Conservation (phyloP, 2,329 filamentous ascomycete genomes). For the Dactylellina sp. region DNA sequence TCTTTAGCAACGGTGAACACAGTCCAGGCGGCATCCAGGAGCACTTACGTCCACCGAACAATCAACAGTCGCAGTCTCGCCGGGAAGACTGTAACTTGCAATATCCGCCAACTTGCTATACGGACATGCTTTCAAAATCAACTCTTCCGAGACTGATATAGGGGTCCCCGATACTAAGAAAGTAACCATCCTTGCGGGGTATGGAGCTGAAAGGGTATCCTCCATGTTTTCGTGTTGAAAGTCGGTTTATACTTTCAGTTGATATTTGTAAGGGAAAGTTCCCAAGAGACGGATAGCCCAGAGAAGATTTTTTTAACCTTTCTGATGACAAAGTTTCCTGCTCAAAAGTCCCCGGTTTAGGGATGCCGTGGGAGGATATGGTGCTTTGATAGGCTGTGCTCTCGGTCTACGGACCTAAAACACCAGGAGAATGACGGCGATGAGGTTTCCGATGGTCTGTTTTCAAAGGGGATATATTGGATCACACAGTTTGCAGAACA, state of each 20-base stretch:
- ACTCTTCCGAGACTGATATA: slow-evolving; percentile 55
- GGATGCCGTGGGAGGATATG: slow-evolving; percentile 8
- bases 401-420: neutral
- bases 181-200: slow-evolving; percentile 49
- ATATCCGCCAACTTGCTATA: slow-evolving; percentile 59
- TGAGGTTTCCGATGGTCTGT: slow-evolving; percentile 17
- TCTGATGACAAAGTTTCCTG: slow-evolving; percentile 3
- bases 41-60: slow-evolving; percentile 55
- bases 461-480: slow-evolving; percentile 13
- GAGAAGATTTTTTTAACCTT: slow-evolving; percentile 24
- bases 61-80: slow-evolving; percentile 57
- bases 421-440: slow-evolving; percentile 24
- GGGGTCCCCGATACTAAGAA: slow-evolving; percentile 54
- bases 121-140: slow-evolving; percentile 56
- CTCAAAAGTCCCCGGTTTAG: slow-evolving; percentile 15
- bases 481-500: slow-evolving; percentile 19
- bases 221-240: slow-evolving; percentile 50
- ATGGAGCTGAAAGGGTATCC: slow-evolving; percentile 38
- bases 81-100: slow-evolving; percentile 57
- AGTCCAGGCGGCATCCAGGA: neutral
- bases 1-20: neutral
- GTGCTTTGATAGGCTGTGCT: slow-evolving; percentile 26
- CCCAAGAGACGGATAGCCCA: slow-evolving; percentile 1
- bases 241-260: slow-evolving; percentile 32
- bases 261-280: slow-evolving; percentile 16